Evolutionary conservation across 23 red algal species (phyloP).

Genomic region (Gracilaria domingensis): DNA sequence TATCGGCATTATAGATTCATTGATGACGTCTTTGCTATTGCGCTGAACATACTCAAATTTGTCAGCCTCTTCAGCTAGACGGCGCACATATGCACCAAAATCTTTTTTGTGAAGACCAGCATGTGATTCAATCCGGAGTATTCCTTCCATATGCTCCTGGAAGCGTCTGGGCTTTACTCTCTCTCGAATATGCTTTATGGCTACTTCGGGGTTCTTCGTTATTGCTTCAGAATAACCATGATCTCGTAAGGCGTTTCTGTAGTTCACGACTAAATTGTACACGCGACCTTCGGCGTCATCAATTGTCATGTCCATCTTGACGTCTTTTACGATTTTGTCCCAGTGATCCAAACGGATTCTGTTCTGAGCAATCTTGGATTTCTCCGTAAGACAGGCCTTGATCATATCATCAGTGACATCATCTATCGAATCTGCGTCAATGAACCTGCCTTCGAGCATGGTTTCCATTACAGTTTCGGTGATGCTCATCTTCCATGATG

Average conservation of each 20-base stretch:
- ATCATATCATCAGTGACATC: conserved; percentile 25
- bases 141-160: too few relatives aligned
- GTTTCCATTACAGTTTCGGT: conserved; percentile 7
- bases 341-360: not conserved
- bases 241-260: not conserved
- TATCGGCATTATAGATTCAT: not conserved
- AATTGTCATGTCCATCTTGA: conserved; percentile 44
- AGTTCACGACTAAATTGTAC: conserved; percentile 7
- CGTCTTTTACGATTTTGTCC: conserved; percentile 7
- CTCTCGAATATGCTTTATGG: conserved; percentile 55
- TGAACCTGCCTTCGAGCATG: not conserved
- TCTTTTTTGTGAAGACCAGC: conserved; percentile 30
- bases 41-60: conserved; percentile 19
- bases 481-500: not conserved
- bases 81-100: conserved; percentile 24
- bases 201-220: conserved; percentile 30
- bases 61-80: conserved; percentile 1
- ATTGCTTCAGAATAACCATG: conserved; percentile 3
- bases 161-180: conserved; percentile 20
- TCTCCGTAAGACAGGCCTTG: not conserved
- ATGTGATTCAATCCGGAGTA: too few relatives aligned
- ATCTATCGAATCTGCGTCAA: not conserved
- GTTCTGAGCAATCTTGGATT: not conserved
- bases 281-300: conserved; percentile 24
- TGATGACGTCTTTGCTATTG: not conserved